Evolutionary conservation across 495 filamentous ascomycete species (phyloP).

Genomic region (Podospora comata): DNA sequence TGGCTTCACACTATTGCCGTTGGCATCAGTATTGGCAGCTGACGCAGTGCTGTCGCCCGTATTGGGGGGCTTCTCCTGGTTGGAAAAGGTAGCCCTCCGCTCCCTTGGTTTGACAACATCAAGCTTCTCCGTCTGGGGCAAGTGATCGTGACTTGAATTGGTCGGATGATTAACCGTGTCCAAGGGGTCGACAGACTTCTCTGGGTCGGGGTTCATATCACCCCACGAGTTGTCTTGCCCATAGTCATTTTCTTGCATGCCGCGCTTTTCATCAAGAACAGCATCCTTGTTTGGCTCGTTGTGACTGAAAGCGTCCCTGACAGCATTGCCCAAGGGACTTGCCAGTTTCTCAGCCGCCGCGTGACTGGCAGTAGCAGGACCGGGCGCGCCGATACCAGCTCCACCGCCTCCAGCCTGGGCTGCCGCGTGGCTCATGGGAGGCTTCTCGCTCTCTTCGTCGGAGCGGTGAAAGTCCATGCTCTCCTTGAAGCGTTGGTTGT

Average conservation of each 20-base stretch:
- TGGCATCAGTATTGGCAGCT: not conserved
- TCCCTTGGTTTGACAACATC: constrained; percentile 34
- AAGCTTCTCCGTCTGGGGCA: constrained; percentile 10
- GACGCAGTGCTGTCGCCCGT: constrained; percentile 24
- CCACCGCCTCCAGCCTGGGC: constrained; percentile 18
- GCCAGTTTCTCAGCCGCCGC: constrained; percentile 22
- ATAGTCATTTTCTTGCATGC: constrained; percentile 5
- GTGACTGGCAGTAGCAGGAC: constrained; percentile 21
- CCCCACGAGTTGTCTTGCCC: constrained; percentile 11
- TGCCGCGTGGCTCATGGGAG: constrained; percentile 15
- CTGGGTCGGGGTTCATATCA: constrained; percentile 28
- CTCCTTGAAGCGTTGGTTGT: constrained; percentile 73
- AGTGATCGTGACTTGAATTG: constrained; percentile 22
- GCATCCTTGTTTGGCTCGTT: not conserved
- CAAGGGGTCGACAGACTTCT: constrained; percentile 32
- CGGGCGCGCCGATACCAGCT: constrained; percentile 34
- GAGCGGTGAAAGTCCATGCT: constrained; percentile 49
- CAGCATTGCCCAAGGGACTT: constrained; percentile 2
- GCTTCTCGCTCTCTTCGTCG: constrained; percentile 37
- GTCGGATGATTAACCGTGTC: constrained; percentile 1
- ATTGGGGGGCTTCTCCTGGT: constrained; percentile 39
- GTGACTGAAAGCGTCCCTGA: not conserved
- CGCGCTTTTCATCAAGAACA: constrained; percentile 25
- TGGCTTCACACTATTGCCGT: constrained; percentile 12
- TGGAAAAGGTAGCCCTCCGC: constrained; percentile 45